A percentile compares a stretch with the other conserved stretches of the same genome.
phyloP scores from a whole-genome alignment of 164 flowering plant species.

The Warburgia ugandensis region DNA sequence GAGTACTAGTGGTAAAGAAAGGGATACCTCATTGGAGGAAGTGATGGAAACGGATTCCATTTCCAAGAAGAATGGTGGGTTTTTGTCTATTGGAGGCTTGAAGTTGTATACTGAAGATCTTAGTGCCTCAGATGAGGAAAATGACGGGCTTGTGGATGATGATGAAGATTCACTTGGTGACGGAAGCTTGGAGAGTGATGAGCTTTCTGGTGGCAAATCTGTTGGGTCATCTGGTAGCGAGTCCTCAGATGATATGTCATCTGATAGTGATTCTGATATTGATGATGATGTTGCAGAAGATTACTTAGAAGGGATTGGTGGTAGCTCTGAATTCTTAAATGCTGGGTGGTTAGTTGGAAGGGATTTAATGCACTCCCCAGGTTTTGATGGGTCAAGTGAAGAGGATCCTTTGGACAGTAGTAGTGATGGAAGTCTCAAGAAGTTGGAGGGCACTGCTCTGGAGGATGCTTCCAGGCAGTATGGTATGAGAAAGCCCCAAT shows the following conservation, averaged over 20 bases:
- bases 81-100: slow-evolving; percentile 67
- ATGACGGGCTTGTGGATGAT: slow-evolving; percentile 31
- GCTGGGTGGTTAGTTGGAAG: slow-evolving; percentile 39
- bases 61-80: slow-evolving; percentile 52
- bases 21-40: slow-evolving; percentile 14
- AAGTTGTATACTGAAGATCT: slow-evolving; percentile 72
- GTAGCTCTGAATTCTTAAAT: slow-evolving; percentile 36
- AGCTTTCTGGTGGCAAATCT: slow-evolving; percentile 8
- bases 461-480: slow-evolving; percentile 63
- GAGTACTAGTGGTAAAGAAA: slow-evolving; percentile 3
- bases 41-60: slow-evolving; percentile 10
- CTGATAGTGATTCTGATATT: slow-evolving; percentile 53
- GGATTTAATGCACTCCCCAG: slow-evolving; percentile 6
- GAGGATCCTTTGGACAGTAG: slow-evolving; percentile 33
- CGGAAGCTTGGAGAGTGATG: slow-evolving; percentile 29
- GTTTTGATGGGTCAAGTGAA: slow-evolving; percentile 34
- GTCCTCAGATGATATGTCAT: slow-evolving; percentile 16
- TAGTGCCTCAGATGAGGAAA: slow-evolving; percentile 35
- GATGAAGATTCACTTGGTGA: slow-evolving; percentile 23
- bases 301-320: slow-evolving; percentile 87
- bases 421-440: slow-evolving; percentile 39
- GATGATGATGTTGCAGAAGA: slow-evolving; percentile 79
- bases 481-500: slow-evolving; percentile 45
- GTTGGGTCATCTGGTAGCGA: slow-evolving; percentile 33
- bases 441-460: slow-evolving; percentile 53